Evolutionary conservation across 2,329 filamentous ascomycete species (phyloP), one percentile per base, ranked within the genome.

Genomic region (Cladobotryum mycophilum): DNA sequence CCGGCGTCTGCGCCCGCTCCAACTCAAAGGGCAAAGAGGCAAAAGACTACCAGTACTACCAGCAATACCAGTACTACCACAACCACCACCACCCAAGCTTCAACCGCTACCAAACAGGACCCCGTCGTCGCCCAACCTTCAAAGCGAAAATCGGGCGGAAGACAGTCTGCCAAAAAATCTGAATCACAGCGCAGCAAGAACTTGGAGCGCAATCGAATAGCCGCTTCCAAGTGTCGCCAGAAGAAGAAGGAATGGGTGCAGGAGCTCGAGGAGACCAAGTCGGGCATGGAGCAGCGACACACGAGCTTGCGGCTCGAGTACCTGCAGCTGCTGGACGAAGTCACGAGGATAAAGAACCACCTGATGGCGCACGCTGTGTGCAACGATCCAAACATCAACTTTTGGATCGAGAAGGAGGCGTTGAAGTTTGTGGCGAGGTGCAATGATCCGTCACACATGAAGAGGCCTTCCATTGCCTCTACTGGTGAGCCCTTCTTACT

Each of bases 211-310:
- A 90, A 90, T 64, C 76, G 86, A 9, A 70, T 86, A 2, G 86
- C 86, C 0, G 86, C 86, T 1, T 85, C 82, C 63, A 89, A 88
- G 62, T 89, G 85, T 61, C 79, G 86, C 3, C 79, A 85, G 60
- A 88, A 87, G 66, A 80, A 79, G 60, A 81, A 80, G 65, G 67
- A 72, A 57, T 79, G 74, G 70, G 71, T 76, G 18, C 66, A 66
- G 12, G 70, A 74, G n/a, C 60, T 80, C 18, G 75, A 80, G 53
- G 70, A 74, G 48, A 69, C 67, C 5, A 74, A 72, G 49, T 56
- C 63, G 9, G 67, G 61, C 0, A 57, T 80, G 41, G 77, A 80
- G 59, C 60, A 56, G 5, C 67, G 71, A 38, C 69, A 80, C 57
- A 59, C 58, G 9, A 60, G 63, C 6, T 65, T 81, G 33, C 72